Evolutionary conservation across 805 yeast genomes (phyloP).

Genomic region (Starmerella apicola): DNA sequence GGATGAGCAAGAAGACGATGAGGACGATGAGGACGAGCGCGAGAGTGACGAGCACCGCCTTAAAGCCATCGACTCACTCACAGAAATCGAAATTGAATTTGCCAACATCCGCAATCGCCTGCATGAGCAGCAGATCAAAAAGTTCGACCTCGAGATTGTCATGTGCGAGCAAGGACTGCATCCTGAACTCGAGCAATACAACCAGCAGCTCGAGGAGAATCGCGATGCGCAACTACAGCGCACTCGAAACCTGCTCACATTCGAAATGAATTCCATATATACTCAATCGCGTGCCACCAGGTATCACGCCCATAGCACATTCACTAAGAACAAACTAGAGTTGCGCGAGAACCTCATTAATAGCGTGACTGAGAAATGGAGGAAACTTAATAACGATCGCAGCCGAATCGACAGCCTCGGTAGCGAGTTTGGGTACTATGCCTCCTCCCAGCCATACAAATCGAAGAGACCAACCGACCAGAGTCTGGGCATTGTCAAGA

Average conservation of each 20-base stretch:
- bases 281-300: conserved; percentile 71
- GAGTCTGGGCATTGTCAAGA: conserved; percentile 57
- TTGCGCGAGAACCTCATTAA: conserved; percentile 50
- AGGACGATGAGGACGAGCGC: conserved; percentile 18
- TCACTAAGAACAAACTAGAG: conserved; percentile 54
- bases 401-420: conserved; percentile 58
- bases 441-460: conserved; percentile 35
- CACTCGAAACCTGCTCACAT: conserved; percentile 41
- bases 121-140: conserved; percentile 68
- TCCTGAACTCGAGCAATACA: conserved; percentile 70
- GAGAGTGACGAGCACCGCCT: conserved; percentile 36
- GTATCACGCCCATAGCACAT: conserved; percentile 74
- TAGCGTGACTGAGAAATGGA: conserved; percentile 77
- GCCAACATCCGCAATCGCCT: conserved; percentile 74
- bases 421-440: conserved; percentile 34
- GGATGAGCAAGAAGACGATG: conserved; percentile 17
- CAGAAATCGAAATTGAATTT: conserved; percentile 72
- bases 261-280: conserved; percentile 63
- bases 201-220: conserved; percentile 56
- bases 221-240: conserved; percentile 55
- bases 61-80: conserved; percentile 58
- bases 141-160: conserved; percentile 69
- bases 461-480: conserved; percentile 56
- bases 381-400: conserved; percentile 79
- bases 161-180: conserved; percentile 83